Evolutionary conservation across 164 flowering plant genomes (phyloP).

Genomic region (Liriodendron chinense): DNA sequence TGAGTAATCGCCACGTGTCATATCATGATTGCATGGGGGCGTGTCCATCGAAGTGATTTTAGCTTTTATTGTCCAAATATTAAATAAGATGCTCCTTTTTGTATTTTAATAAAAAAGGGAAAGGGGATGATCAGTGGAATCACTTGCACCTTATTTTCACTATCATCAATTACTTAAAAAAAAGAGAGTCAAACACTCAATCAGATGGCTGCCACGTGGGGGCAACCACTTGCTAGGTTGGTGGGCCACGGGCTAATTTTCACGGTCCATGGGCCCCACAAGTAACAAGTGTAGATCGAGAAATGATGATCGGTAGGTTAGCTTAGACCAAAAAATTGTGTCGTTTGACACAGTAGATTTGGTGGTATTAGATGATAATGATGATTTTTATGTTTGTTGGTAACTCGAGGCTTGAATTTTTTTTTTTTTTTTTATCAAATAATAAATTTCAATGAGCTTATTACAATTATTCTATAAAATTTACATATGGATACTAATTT

Average conservation of each 20-base stretch:
- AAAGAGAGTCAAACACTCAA: not conserved
- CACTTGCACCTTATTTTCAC: not conserved
- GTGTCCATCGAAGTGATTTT: not conserved
- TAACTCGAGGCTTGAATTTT: too few relatives aligned
- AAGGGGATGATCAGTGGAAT: not conserved
- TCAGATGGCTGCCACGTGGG: constrained; percentile 5
- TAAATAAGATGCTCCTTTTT: not conserved
- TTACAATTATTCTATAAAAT: too few relatives aligned
- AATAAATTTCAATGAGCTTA: too few relatives aligned
- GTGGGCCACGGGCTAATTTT: not conserved
- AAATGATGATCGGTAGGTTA: not conserved
- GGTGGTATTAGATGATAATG: too few relatives aligned
- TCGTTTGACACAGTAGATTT: too few relatives aligned
- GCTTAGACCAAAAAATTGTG: not conserved
- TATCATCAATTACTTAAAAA: not conserved
- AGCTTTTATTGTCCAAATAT: not conserved
- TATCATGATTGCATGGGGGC: not conserved
- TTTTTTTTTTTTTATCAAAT: too few relatives aligned
- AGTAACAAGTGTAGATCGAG: not conserved
- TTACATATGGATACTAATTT: too few relatives aligned
- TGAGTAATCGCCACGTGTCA: not conserved
- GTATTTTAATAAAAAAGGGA: not conserved
- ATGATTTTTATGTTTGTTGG: too few relatives aligned
- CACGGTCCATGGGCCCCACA: not conserved
- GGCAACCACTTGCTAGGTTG: not conserved